Evolutionary conservation across 2,329 filamentous ascomycete genomes (phyloP).

Genomic region (Bipolaris victoriae): DNA sequence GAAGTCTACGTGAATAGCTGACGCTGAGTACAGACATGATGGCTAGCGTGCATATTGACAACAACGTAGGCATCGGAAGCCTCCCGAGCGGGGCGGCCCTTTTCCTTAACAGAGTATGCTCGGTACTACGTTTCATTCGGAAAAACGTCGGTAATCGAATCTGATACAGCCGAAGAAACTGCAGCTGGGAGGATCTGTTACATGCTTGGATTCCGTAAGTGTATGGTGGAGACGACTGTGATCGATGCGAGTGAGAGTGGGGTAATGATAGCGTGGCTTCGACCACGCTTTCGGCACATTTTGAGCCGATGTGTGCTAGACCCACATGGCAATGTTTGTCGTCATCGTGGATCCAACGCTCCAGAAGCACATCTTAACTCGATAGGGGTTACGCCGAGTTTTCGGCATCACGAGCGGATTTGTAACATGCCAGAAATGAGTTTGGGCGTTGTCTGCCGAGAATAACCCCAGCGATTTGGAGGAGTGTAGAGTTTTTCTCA

Average conservation of each 20-base stretch:
- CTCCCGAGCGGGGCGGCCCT: not conserved
- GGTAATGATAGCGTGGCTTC: not conserved
- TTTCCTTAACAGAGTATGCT: not conserved
- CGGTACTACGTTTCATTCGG: not conserved
- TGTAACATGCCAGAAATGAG: not conserved
- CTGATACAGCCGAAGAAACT: not conserved
- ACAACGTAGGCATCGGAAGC: conserved; percentile 4
- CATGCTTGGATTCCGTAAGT: conserved; percentile 10
- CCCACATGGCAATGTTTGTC: not conserved
- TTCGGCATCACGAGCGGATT: conserved; percentile 6
- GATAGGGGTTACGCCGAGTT: conserved; percentile 2
- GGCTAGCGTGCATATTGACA: conserved; percentile 1
- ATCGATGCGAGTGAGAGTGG: not conserved
- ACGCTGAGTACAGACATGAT: not conserved
- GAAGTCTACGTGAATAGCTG: not conserved
- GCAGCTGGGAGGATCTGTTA: not conserved
- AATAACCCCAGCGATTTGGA: not conserved
- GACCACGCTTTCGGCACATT: conserved; percentile 6
- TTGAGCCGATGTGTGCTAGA: conserved; percentile 5
- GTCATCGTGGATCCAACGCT: not conserved
- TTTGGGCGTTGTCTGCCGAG: conserved; percentile 7
- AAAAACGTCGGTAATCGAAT: not conserved
- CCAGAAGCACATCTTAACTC: not conserved
- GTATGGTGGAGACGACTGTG: conserved; percentile 1
- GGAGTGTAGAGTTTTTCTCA: not conserved